These are phyloP conservation scores for Agarophyton chilense DNA, from an alignment of 23 red algal genomes.

Conservation along the genomic window DNA sequence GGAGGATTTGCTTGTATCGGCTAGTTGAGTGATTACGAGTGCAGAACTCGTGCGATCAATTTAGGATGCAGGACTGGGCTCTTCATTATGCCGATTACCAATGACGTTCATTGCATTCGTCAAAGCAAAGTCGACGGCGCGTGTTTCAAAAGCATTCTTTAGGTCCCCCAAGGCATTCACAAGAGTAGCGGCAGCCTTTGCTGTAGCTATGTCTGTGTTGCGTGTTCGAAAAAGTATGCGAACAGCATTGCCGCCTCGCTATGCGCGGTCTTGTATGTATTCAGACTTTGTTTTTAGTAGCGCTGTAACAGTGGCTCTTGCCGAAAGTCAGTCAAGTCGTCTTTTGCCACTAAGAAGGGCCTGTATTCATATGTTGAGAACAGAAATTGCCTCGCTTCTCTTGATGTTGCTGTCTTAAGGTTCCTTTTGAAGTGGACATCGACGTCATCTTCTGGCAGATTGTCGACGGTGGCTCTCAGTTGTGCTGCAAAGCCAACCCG, in stretches of 20 bases:
- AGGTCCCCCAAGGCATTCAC: slow-evolving; percentile 9
- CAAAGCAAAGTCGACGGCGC: slow-evolving; percentile 37
- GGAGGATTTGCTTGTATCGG: slow-evolving; percentile 1
- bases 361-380: slow-evolving; percentile 47
- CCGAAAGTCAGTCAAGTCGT: slow-evolving; percentile 71
- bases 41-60: slow-evolving; percentile 53
- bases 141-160: slow-evolving; percentile 37
- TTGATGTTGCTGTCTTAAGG: slow-evolving; percentile 18
- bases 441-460: slow-evolving; percentile 4
- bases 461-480: slow-evolving; percentile 47
- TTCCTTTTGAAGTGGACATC: neutral
- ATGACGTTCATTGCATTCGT: slow-evolving; percentile 46
- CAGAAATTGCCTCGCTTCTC: slow-evolving; percentile 29
- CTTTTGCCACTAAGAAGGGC: slow-evolving; percentile 20
- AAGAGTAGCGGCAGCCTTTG: slow-evolving; percentile 20
- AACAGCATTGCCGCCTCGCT: slow-evolving; percentile 90
- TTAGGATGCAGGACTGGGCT: slow-evolving; percentile 17
- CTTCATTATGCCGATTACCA: slow-evolving; percentile 17
- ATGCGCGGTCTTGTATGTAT: slow-evolving; percentile 77
- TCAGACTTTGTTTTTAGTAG: slow-evolving; percentile 79
- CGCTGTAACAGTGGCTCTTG: slow-evolving; percentile 75
- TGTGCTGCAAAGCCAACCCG: slow-evolving; percentile 40
- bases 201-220: slow-evolving; percentile 44
- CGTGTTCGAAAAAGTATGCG: slow-evolving; percentile 71
- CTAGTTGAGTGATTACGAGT: slow-evolving; percentile 49